Conservation (phyloP, 176 grass and related monocot species). For the Thalia dealbata region DNA sequence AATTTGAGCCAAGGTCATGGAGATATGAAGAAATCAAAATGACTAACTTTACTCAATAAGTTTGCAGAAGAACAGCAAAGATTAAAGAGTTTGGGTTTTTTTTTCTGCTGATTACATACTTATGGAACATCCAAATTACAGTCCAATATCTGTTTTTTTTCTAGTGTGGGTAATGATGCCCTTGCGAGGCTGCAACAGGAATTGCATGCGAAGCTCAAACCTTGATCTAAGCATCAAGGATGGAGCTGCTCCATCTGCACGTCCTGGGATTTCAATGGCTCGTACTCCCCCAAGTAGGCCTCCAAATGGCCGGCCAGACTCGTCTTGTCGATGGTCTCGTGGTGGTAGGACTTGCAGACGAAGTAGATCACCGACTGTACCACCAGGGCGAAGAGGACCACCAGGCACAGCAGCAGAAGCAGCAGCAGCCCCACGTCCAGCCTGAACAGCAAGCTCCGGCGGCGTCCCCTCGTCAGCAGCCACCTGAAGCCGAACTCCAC, state of each 20-base stretch:
- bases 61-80: too few species aligned
- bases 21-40: too few species aligned
- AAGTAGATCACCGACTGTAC: constrained; percentile 78
- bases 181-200: too few species aligned
- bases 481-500: constrained; percentile 49
- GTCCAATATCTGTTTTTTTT: too few species aligned
- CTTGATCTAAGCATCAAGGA: constrained; percentile 25
- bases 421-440: constrained; percentile 22
- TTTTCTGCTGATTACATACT: too few species aligned
- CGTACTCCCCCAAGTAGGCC: constrained; percentile 44
- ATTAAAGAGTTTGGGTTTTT: too few species aligned
- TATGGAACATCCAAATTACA: too few species aligned
- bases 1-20: too few species aligned
- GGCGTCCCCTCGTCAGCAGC: constrained; percentile 31
- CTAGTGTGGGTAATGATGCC: too few species aligned
- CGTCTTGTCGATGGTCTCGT: constrained; percentile 86
- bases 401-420: constrained; percentile 36
- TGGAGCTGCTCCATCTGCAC: constrained; percentile 69
- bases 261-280: constrained; percentile 70
- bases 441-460: not conserved
- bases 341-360: constrained; percentile 87
- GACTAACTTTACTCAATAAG: too few species aligned
- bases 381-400: constrained; percentile 65
- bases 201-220: too few species aligned
- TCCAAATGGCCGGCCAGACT: constrained; percentile 37